Evolutionary conservation across 2,329 filamentous ascomycete genomes (phyloP), one percentile per base, ranked within the genome.

Genomic region (Penicillium sp.): DNA sequence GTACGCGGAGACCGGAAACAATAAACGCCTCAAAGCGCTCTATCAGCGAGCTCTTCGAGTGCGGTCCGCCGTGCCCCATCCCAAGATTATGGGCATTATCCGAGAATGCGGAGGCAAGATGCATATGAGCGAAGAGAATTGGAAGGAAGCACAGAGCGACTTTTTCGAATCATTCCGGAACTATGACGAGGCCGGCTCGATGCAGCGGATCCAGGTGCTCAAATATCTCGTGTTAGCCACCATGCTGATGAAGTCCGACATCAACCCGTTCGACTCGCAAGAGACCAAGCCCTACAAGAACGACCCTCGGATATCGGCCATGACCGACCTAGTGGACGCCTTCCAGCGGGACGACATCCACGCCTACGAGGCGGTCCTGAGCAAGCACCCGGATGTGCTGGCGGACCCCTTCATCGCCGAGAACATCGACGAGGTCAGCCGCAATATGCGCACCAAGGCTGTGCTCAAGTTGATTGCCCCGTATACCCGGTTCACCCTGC

Each of bases 111-210:
- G 93, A 58, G 93, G 93, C 56, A 98, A 98, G 75, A 98, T 98
- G 93, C 90, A 97, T 72, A 97, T 98, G 93, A 93, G 87, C 65
- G 93, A 98, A 75, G 93, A 97, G 72, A 97, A 97, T 65, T 98
- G 93, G 93, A 88, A 93, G 64, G 87, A 90, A 59, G 93, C 93
- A 1, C 90, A 97, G 69, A 91, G 83, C 56, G 93, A 97, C 72
- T 98, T 98, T 68, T 96, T 96, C 67, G 93, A 98, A 66, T 94
- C 91, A 1, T 98, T 98, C 74, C 86, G 90, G 41, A 97, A 96
- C 71, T 98, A 97, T 70, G 93, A 98, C 63, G 93, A 98, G 73
- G 93, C 93, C 27, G 93, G 93, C 31, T 96, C 90, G 17, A 78
- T 96, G 58, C 91, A 97, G 67, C 82, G 93, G 33, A 97, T 97